phyloP scores from a whole-genome alignment of 345 rosid species.

The Draba incana region DNA sequence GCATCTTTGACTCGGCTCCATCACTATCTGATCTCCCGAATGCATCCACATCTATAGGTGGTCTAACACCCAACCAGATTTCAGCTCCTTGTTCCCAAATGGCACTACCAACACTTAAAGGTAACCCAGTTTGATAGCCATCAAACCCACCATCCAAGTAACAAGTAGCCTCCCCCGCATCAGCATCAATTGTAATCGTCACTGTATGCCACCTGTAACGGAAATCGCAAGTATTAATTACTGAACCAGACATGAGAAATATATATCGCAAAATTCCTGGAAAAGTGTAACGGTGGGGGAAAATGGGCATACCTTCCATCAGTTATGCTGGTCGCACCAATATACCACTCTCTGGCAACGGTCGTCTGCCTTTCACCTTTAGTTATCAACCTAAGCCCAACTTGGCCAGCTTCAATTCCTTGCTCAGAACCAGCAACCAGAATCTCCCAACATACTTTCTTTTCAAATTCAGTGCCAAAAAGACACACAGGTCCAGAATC shows the following conservation, averaged over 20 bases:
- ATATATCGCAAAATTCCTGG: conserved; percentile 2
- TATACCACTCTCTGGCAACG: conserved; percentile 93
- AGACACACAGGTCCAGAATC: conserved; percentile 99
- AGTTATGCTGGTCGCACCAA: conserved; percentile 96
- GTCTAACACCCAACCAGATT: conserved; percentile 92
- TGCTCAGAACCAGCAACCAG: conserved; percentile 99
- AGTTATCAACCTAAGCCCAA: conserved; percentile 88
- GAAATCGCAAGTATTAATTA: conserved; percentile 17
- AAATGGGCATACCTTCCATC: conserved; percentile 84
- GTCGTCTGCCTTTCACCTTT: conserved; percentile 95
- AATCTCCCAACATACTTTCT: conserved; percentile 96
- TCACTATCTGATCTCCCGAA: conserved; percentile 99
- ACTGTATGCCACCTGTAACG: conserved; percentile 94
- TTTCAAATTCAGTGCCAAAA: conserved; percentile 93
- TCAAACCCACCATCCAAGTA: conserved; percentile 98
- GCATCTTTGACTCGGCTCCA: conserved; percentile 98
- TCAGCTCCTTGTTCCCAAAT: conserved; percentile 93
- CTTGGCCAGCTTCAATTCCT: conserved; percentile 99
- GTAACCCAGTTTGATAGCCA: conserved; percentile 78
- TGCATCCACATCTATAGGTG: conserved; percentile 92
- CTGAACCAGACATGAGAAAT: conserved; percentile 26
- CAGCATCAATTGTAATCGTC: conserved; percentile 95
- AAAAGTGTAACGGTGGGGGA: conserved; percentile 14
- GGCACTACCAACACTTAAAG: conserved; percentile 61
- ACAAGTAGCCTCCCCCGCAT: conserved; percentile 94